A percentile compares a stretch with the other conserved stretches of the same genome.
phyloP scores from a whole-genome alignment of 768 basidiomycete genomes.

The Panaeolus cyanescens region DNA sequence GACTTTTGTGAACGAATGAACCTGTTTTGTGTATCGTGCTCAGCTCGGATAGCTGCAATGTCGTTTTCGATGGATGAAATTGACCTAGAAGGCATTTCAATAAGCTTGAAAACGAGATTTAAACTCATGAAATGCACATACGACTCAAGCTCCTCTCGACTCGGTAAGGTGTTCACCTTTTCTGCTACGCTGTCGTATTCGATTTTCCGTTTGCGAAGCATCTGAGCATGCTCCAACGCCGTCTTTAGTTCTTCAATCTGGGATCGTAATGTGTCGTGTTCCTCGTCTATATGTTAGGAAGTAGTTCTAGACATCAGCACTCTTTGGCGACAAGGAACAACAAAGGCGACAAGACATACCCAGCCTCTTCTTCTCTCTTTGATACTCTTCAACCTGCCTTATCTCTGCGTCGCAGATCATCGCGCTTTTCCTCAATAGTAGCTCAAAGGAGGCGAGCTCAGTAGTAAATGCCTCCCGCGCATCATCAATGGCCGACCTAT shows the following conservation, averaged over 20 bases:
- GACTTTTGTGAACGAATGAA: constrained; percentile 68
- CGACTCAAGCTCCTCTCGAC: constrained; percentile 76
- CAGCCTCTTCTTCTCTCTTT: constrained; percentile 68
- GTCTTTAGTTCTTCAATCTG: constrained; percentile 82
- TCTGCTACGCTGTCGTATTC: constrained; percentile 87
- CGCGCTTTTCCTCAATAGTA: constrained; percentile 72
- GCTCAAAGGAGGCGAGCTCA: constrained; percentile 75
- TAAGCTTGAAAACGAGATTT: neutral
- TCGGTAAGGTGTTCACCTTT: constrained; percentile 77
- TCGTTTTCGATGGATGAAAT: constrained; percentile 76
- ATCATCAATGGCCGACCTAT: constrained; percentile 52
- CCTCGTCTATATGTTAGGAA: constrained; percentile 50
- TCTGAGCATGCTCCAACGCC: constrained; percentile 76
- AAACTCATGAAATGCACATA: constrained; percentile 38
- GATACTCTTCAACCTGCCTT: constrained; percentile 84
- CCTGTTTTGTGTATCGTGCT: constrained; percentile 74
- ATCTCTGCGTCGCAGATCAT: constrained; percentile 88
- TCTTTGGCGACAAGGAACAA: neutral
- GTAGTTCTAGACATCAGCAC: constrained; percentile 3
- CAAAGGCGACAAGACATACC: constrained; percentile 45
- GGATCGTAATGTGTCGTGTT: constrained; percentile 63
- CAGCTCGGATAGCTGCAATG: constrained; percentile 70
- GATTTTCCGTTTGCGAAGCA: constrained; percentile 74
- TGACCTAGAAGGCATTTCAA: constrained; percentile 41
- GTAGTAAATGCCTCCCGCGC: constrained; percentile 78